phyloP scores from a whole-genome alignment of 2,329 filamentous ascomycete genomes.

The Calonectria leucothoes region DNA sequence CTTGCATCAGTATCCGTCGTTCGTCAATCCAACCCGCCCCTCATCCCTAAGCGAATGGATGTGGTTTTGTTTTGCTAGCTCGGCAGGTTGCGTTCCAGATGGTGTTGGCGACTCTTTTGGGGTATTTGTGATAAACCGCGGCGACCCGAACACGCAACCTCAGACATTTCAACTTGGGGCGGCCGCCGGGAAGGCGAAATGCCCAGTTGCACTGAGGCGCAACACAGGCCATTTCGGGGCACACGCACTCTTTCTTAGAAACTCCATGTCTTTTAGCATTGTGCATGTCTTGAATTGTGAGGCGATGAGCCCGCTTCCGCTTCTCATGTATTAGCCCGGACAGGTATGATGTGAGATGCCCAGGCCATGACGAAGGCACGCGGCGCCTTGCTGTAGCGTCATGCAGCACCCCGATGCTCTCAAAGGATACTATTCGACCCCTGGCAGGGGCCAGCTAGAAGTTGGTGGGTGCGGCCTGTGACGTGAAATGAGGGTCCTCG shows the following conservation, averaged over 20 bases:
- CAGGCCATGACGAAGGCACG: constrained; percentile 16
- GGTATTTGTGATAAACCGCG: constrained; percentile 11
- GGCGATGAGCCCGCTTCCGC: constrained; percentile 12
- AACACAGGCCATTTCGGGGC: constrained; percentile 13
- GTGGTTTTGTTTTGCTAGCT: constrained; percentile 19
- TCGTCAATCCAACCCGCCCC: constrained; percentile 24
- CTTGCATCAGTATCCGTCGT: constrained; percentile 15
- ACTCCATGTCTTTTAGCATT: not conserved
- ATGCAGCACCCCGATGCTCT: constrained; percentile 23
- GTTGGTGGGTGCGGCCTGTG: constrained; percentile 28
- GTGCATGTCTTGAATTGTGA: constrained; percentile 11
- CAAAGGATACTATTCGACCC: constrained; percentile 11
- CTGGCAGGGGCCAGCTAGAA: constrained; percentile 20
- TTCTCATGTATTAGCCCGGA: constrained; percentile 21
- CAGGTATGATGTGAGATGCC: constrained; percentile 17
- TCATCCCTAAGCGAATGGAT: constrained; percentile 12
- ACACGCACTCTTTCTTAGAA: not conserved
- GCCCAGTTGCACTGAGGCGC: constrained; percentile 10
- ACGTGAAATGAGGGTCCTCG: constrained; percentile 11
- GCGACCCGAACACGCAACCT: constrained; percentile 19
- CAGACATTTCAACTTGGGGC: constrained; percentile 15
- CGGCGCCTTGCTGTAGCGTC: constrained; percentile 20
- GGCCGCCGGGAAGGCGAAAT: constrained; percentile 18
- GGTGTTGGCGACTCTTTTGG: constrained; percentile 20
- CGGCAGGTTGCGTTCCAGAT: constrained; percentile 27